A percentile compares a stretch with the other conserved stretches of the same genome.
Evolutionary conservation across 2,329 filamentous ascomycete species (phyloP).

Genomic region (Hypoxylon rubiginosum): DNA sequence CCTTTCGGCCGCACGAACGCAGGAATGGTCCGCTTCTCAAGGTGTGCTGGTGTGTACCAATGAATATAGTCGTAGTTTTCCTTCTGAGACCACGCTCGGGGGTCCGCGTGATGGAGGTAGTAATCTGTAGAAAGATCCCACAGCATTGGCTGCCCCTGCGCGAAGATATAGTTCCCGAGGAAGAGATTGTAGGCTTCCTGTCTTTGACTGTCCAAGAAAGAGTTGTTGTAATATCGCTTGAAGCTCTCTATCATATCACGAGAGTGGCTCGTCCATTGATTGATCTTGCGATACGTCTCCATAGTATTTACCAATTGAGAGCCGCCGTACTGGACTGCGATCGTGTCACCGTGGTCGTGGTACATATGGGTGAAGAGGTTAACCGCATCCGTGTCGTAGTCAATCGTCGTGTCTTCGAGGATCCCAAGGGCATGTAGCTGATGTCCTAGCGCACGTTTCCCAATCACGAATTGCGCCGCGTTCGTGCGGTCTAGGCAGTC

Average conservation of each 20-base stretch:
- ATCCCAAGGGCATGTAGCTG: conserved; percentile 94
- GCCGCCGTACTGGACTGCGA: conserved; percentile 96
- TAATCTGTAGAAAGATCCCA: conserved; percentile 98
- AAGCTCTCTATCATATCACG: conserved; percentile 99
- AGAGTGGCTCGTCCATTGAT: conserved; percentile 98
- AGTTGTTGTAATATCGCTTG: conserved; percentile 99
- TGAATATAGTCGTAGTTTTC: conserved; percentile 80
- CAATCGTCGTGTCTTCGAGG: conserved; percentile 80
- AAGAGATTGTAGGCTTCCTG: conserved; percentile 99
- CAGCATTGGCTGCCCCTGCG: conserved; percentile 89
- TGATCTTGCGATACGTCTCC: conserved; percentile 99
- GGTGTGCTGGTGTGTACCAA: conserved; percentile 84
- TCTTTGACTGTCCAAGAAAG: conserved; percentile 95
- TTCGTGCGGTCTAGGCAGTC: conserved; percentile 98
- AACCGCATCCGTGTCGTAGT: conserved; percentile 95
- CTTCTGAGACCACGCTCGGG: conserved; percentile 77
- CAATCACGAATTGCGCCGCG: conserved; percentile 97
- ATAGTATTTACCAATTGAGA: conserved; percentile 99
- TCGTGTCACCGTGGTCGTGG: conserved; percentile 97
- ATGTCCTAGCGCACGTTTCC: conserved; percentile 90
- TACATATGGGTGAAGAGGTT: conserved; percentile 99
- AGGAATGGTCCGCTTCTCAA: conserved; percentile 74
- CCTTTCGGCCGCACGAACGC: conserved; percentile 58
- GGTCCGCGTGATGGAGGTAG: conserved; percentile 92
- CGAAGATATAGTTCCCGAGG: conserved; percentile 93